Base-by-base conservation (phyloP, 2,329 filamentous ascomycete genomes). In the Xylariaceae sp. region DNA sequence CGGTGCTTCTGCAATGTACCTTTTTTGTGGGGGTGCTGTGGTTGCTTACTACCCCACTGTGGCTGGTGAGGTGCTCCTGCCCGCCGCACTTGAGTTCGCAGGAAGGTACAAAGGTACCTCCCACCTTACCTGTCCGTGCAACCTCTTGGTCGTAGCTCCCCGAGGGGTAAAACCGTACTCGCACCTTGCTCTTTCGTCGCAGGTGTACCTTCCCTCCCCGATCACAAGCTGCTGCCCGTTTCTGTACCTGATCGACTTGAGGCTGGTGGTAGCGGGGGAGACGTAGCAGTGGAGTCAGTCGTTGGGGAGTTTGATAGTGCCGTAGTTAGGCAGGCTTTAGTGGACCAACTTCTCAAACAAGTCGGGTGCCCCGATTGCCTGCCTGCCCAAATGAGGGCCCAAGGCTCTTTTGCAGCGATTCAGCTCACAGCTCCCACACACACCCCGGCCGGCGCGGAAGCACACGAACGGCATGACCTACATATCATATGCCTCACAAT, bases 1-100 rank as follows among this genome's bases (percentile, higher is more conserved):
- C 44, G 50, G 18, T 10, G 17, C 51, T 52, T 62, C 57, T 61
- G 57, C 15, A 10, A 18, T 39, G 15, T 9, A 1, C 11, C 37
- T 11, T 34, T 34, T 30, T 30, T 55, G 34, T 57, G 58, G 58
- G 41, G 55, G 5, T 17, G 7, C 8, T 13, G 13, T 13, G 13
- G 23, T 30, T 30, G 23, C 23, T 30, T 30, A 30, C 23, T 30
- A 30, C 30, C 17, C 18, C 10, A 39, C 35, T 55, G 53, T 58
- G 56, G 56, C 56, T 58, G 23, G 52, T 58, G 37, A n/a, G 23
- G 4, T 30, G 23, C 3, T 30, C 23, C 23, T 30, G 23, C 23
- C 23, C 23, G 23, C 23, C 23, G 23, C 23, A 30, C 23, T 30
- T 5, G 23, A 30, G 23, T 30, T 30, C 23, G 23, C 23, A 30